Evolutionary conservation across 495 filamentous ascomycete genomes (phyloP).

Genomic region (Talaromyces borbonicus): DNA sequence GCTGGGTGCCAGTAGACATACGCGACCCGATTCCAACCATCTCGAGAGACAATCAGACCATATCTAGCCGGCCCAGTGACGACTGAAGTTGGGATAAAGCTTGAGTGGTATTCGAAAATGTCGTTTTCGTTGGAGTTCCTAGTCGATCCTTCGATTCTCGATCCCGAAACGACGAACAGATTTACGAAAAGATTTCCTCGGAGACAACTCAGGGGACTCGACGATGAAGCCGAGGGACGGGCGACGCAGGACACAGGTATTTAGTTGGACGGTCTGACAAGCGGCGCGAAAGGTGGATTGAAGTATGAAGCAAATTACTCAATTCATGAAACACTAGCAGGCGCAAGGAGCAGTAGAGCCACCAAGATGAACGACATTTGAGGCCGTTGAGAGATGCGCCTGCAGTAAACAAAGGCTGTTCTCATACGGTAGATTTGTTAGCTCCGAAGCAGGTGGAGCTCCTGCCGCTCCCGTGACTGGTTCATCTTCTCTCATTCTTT

Average conservation of each 20-base stretch:
- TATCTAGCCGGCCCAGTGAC: slow-evolving; percentile 15
- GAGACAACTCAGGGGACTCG: too few species aligned
- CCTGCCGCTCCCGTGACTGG: neutral
- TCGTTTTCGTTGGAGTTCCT: neutral
- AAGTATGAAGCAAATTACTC: too few species aligned
- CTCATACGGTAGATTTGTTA: neutral
- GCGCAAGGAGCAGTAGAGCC: neutral
- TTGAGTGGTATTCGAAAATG: neutral
- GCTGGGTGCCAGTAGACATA: slow-evolving; percentile 34
- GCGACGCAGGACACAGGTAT: too few species aligned
- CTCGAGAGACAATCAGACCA: slow-evolving; percentile 25
- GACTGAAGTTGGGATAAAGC: neutral
- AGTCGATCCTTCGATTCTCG: neutral
- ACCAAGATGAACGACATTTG: neutral
- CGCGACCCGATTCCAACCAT: slow-evolving; percentile 31
- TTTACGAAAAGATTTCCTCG: too few species aligned
- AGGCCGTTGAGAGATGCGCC: neutral
- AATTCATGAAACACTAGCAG: too few species aligned
- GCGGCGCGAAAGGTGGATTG: too few species aligned
- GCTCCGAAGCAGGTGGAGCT: neutral
- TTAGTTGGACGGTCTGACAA: too few species aligned
- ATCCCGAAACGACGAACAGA: slow-evolving; percentile 2
- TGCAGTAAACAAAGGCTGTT: neutral
- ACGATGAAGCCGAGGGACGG: too few species aligned
- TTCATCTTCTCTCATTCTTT: neutral